phyloP scores from a whole-genome alignment of 441 rosid genomes.

The Erysimum pusillum region DNA sequence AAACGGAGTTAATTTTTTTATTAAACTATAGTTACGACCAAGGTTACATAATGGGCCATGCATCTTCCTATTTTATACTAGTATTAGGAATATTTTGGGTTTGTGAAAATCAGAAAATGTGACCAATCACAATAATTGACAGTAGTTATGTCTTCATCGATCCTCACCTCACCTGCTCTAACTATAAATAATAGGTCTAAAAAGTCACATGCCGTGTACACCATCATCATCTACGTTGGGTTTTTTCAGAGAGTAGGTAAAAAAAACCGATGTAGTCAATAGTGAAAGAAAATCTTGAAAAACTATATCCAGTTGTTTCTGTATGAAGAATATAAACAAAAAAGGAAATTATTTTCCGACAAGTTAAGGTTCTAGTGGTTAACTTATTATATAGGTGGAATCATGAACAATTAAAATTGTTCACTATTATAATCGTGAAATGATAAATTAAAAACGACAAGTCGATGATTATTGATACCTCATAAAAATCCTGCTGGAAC shows the following conservation, averaged over 20 bases:
- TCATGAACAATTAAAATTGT: not conserved
- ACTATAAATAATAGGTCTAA: conserved; percentile 30
- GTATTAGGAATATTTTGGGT: not conserved
- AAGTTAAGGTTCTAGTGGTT: conserved; percentile 21
- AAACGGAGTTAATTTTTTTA: too few relatives aligned
- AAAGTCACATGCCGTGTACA: conserved; percentile 41
- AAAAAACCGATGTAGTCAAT: not conserved
- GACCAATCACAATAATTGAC: conserved; percentile 39
- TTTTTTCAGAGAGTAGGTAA: conserved; percentile 42
- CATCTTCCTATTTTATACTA: not conserved
- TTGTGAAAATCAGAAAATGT: conserved; percentile 12
- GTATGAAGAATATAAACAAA: conserved; percentile 7
- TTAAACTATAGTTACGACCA: too few relatives aligned
- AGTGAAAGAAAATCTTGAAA: not conserved
- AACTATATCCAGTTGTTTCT: not conserved
- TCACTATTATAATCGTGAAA: conserved; percentile 1
- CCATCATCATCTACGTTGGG: conserved; percentile 34
- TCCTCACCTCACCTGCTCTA: conserved; percentile 45
- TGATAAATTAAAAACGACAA: conserved; percentile 18
- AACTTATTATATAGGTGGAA: not conserved
- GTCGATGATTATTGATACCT: not conserved
- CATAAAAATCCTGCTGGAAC: not conserved
- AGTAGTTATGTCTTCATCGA: conserved; percentile 44
- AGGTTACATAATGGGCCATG: conserved; percentile 11
- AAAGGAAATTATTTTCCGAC: conserved; percentile 1